A percentile compares a stretch with the other conserved stretches of the same genome.
Conservation (phyloP, 495 filamentous ascomycete genomes). For the Apiosordaria backusii region DNA sequence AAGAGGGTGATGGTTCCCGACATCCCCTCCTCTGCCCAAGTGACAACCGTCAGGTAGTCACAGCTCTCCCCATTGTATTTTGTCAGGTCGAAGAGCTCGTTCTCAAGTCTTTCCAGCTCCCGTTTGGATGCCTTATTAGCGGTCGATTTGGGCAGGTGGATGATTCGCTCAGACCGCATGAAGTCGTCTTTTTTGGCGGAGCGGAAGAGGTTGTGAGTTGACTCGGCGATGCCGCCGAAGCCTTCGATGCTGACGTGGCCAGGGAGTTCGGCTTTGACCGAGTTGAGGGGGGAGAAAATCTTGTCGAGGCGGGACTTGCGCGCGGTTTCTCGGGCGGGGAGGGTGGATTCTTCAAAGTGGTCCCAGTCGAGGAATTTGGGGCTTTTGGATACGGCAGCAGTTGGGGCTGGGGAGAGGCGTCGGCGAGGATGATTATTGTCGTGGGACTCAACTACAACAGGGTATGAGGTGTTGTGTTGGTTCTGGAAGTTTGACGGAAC, state of each 20-base stretch:
- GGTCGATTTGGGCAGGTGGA: slow-evolving; percentile 11
- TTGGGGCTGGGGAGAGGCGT: neutral
- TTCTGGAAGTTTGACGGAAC: neutral
- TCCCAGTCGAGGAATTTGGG: slow-evolving; percentile 24
- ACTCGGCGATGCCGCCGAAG: slow-evolving; percentile 25
- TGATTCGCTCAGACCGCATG: slow-evolving; percentile 22
- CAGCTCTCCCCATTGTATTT: slow-evolving; percentile 21
- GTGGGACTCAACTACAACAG: slow-evolving; percentile 3
- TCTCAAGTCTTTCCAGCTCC: slow-evolving; percentile 26
- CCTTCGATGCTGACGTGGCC: slow-evolving; percentile 26
- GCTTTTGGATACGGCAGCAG: neutral
- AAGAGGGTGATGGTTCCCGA: slow-evolving; percentile 25
- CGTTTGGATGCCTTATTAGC: slow-evolving; percentile 3
- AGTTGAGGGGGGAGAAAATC: slow-evolving; percentile 20
- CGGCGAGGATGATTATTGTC: neutral
- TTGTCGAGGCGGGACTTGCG: slow-evolving; percentile 20
- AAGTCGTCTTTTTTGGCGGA: slow-evolving; percentile 25
- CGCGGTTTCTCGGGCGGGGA: slow-evolving; percentile 21
- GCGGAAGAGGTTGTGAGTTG: slow-evolving; percentile 27
- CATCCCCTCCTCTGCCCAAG: slow-evolving; percentile 25
- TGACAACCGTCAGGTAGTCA: slow-evolving; percentile 23
- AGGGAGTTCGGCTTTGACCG: slow-evolving; percentile 23
- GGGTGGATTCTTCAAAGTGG: slow-evolving; percentile 16
- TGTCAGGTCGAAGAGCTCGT: slow-evolving; percentile 28
- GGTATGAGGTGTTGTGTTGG: neutral